These are phyloP conservation scores for Erysimum cheiranthoides DNA, from an alignment of 345 rosid species.

Conservation along the genomic window DNA sequence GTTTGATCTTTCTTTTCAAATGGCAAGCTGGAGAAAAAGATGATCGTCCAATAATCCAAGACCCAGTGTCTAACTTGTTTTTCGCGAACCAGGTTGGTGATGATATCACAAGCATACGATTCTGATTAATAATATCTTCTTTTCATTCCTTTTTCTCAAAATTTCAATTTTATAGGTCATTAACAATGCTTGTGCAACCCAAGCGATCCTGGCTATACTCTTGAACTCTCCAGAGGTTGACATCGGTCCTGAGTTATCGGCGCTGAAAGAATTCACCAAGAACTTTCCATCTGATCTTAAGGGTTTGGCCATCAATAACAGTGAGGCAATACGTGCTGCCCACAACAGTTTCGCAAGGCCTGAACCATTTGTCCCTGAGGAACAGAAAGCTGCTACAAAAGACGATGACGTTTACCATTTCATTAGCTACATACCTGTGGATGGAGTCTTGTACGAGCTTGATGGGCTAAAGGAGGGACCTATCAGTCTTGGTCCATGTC, in stretches of 20 bases:
- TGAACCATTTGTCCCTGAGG: constrained; percentile 92
- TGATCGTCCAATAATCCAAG: constrained; percentile 81
- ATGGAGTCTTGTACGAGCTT: constrained; percentile 92
- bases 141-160: background rate
- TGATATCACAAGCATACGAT: background rate
- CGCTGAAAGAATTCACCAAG: constrained; percentile 85
- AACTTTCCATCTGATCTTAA: constrained; percentile 93
- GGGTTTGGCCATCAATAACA: constrained; percentile 95
- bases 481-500: constrained; percentile 84
- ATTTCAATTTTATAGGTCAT: constrained; percentile 62
- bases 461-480: constrained; percentile 99
- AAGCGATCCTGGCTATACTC: constrained; percentile 91
- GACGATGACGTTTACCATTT: constrained; percentile 98
- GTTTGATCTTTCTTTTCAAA: constrained; percentile 96
- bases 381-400: constrained; percentile 85
- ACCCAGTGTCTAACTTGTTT: constrained; percentile 78
- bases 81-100: constrained; percentile 89
- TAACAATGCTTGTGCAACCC: constrained; percentile 99
- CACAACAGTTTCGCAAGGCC: constrained; percentile 99
- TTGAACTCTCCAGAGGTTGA: constrained; percentile 89
- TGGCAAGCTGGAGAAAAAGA: constrained; percentile 96
- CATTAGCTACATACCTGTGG: constrained; percentile 90
- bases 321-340: constrained; percentile 87
- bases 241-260: constrained; percentile 82
- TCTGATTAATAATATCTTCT: background rate